Base-by-base conservation (phyloP, 805 yeast genomes). In the Kodamaea lidongshanica region DNA sequence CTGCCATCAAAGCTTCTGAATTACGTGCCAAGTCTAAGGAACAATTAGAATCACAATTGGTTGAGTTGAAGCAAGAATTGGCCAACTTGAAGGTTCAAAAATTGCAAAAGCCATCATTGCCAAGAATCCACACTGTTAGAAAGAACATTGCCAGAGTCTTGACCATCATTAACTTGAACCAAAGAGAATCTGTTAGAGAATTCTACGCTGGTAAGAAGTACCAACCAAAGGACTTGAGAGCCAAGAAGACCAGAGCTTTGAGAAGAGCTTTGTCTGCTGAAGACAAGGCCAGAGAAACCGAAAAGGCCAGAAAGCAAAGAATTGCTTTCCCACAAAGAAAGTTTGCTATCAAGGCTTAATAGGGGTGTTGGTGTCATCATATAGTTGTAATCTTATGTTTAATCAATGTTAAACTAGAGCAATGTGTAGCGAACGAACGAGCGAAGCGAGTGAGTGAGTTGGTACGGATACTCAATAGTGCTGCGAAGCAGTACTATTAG, bases 171-270 rank as follows among this genome's bases (percentile, higher is more conserved):
- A 88, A 84, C 88, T 78, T 80, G 59, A 85, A 82, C 76, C 95
- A 87, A 74, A 87, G 98, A 75, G 87, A 81, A 52, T 78, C 80
- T 55, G 95, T 86, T 65, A 85, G 85, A 72, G 92, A 81, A 63
- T 81, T 84, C 77, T 88, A 88, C 89, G 77, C 77, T 52, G 92
- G 87, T 67, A 81, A 84, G 80, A 88, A 86, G 74, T 83, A 78
- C 80, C 75, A 77, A 68, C 97, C 98, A 77, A 88, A 89, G 77
- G 96, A 88, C 68, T 79, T 92, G 74, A 89, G 97, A 77, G 95
- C 87, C 57, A 92, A 92, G 89, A 85, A 92, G 83, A 92, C 99
- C 72, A 89, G 97, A 81, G 97, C 98, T 69, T 72, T 89, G 72
- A 89, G 98, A 84, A 84, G 97, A 79, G 77, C 79, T 64, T 77